A percentile compares a stretch with the other conserved stretches of the same genome.
phyloP scores from a whole-genome alignment of 2,329 filamentous ascomycete species.

The Cyphellophora attinorum region DNA sequence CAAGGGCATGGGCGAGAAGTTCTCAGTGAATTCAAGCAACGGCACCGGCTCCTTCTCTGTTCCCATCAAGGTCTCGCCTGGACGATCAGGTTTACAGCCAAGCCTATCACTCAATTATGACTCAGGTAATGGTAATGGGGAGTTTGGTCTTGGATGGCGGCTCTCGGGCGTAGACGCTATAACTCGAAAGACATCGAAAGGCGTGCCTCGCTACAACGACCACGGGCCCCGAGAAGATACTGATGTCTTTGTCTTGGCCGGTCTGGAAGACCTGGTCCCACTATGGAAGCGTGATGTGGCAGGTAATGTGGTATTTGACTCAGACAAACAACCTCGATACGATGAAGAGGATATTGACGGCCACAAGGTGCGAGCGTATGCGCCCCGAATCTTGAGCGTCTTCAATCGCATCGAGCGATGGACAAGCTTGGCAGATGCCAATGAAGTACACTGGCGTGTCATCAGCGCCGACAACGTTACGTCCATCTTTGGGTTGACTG shows the following conservation, averaged over 20 bases:
- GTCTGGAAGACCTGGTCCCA: conserved; percentile 22
- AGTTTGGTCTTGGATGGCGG: conserved; percentile 23
- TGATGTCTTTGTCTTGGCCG: conserved; percentile 20
- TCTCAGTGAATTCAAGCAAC: conserved; percentile 7
- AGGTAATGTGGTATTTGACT: not conserved
- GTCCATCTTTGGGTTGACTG: conserved; percentile 7
- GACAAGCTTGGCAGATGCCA: conserved; percentile 1
- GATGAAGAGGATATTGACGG: not conserved
- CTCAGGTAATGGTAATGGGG: conserved; percentile 21
- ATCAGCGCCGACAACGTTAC: conserved; percentile 15
- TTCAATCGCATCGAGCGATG: conserved; percentile 15
- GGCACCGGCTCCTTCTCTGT: conserved; percentile 6
- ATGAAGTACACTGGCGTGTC: conserved; percentile 16
- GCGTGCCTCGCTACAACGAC: conserved; percentile 19
- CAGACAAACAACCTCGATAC: not conserved
- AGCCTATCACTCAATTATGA: conserved; percentile 16
- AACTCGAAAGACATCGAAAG: conserved; percentile 18
- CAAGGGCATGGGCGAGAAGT: conserved; percentile 5
- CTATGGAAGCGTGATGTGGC: conserved; percentile 1
- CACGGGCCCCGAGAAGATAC: not conserved
- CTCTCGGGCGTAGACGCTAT: conserved; percentile 13
- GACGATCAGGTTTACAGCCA: not conserved
- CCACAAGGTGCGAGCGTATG: conserved; percentile 13
- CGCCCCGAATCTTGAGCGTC: conserved; percentile 11
- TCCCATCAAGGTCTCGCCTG: conserved; percentile 5